phyloP scores from a whole-genome alignment of 192 early-diverging fungal species.

The Coemansia sp. region DNA sequence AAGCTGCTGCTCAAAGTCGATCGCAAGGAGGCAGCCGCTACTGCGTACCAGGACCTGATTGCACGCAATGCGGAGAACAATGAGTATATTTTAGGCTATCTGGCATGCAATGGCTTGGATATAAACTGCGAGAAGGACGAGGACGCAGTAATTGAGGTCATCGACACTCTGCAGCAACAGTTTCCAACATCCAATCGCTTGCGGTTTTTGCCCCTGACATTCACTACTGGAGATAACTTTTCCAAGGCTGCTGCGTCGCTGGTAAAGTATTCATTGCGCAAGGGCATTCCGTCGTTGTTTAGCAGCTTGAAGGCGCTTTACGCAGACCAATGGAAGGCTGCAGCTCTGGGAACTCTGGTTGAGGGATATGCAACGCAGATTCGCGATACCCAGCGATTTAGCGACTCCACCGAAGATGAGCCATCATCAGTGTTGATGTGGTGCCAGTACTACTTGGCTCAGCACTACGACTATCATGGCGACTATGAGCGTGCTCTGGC shows the following conservation, averaged over 20 bases:
- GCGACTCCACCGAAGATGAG: slow-evolving; percentile 59
- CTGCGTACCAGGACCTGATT: slow-evolving; percentile 72
- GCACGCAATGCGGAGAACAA: slow-evolving; percentile 79
- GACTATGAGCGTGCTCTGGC: slow-evolving; percentile 69
- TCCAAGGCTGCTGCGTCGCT: slow-evolving; percentile 61
- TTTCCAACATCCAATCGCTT: slow-evolving; percentile 83
- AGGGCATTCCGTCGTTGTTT: slow-evolving; percentile 94
- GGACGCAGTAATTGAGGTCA: slow-evolving; percentile 44
- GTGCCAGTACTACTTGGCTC: slow-evolving; percentile 90
- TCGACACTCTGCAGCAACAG: slow-evolving; percentile 58
- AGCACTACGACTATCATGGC: slow-evolving; percentile 78
- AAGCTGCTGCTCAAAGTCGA: slow-evolving; percentile 63
- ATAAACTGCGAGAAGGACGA: slow-evolving; percentile 22
- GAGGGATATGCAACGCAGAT: slow-evolving; percentile 59
- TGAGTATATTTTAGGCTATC: slow-evolving; percentile 67
- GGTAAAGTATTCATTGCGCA: slow-evolving; percentile 71
- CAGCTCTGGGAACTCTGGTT: slow-evolving; percentile 66
- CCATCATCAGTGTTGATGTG: slow-evolving; percentile 78
- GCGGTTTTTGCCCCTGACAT: slow-evolving; percentile 72
- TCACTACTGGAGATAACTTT: slow-evolving; percentile 69
- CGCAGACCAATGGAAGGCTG: slow-evolving; percentile 60
- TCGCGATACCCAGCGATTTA: slow-evolving; percentile 46
- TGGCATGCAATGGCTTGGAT: slow-evolving; percentile 52
- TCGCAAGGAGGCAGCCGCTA: slow-evolving; percentile 68
- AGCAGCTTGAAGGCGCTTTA: slow-evolving; percentile 76